These are phyloP conservation scores for Xylariaceae sp. DNA, from an alignment of 2,329 filamentous ascomycete genomes.

Conservation along the genomic window DNA sequence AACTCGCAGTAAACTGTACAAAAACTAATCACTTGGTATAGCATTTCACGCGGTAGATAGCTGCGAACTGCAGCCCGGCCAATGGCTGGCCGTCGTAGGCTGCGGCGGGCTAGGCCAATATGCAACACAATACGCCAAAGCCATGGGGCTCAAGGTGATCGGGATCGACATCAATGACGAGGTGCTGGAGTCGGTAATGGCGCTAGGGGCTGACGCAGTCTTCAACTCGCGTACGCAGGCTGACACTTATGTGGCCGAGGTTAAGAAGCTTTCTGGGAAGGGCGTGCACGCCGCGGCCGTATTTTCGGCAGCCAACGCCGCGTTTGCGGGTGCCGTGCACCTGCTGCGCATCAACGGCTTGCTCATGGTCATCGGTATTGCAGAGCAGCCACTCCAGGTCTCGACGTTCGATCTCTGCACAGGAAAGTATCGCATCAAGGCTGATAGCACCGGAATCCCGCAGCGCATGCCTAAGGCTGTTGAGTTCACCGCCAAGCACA, in stretches of 20 bases:
- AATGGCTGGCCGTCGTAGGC: constrained; percentile 24
- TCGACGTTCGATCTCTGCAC: constrained; percentile 11
- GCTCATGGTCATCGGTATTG: constrained; percentile 23
- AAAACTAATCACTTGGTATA: background rate
- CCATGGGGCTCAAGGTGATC: constrained; percentile 20
- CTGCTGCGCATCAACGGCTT: constrained; percentile 17
- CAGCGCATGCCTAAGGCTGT: constrained; percentile 24
- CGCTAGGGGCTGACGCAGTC: constrained; percentile 17
- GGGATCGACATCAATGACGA: constrained; percentile 26
- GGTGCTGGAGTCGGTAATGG: constrained; percentile 11
- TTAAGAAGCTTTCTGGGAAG: constrained; percentile 16
- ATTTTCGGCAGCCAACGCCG: constrained; percentile 19
- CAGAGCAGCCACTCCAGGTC: constrained; percentile 7
- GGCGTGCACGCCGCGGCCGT: constrained; percentile 22
- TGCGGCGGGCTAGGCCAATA: constrained; percentile 24
- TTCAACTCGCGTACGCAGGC: constrained; percentile 22
- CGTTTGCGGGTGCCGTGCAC: constrained; percentile 13
- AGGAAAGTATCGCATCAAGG: constrained; percentile 23
- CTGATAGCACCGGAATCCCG: constrained; percentile 19
- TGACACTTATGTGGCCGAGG: constrained; percentile 19
- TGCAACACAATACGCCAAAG: constrained; percentile 22
- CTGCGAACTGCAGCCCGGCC: constrained; percentile 21
- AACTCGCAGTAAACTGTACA: background rate
- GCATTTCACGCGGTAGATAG: constrained; percentile 22
- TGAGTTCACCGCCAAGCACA: constrained; percentile 21